Evolutionary conservation across 169 alveolate species (phyloP).

Genomic region (Plasmodium billcollinsi): DNA sequence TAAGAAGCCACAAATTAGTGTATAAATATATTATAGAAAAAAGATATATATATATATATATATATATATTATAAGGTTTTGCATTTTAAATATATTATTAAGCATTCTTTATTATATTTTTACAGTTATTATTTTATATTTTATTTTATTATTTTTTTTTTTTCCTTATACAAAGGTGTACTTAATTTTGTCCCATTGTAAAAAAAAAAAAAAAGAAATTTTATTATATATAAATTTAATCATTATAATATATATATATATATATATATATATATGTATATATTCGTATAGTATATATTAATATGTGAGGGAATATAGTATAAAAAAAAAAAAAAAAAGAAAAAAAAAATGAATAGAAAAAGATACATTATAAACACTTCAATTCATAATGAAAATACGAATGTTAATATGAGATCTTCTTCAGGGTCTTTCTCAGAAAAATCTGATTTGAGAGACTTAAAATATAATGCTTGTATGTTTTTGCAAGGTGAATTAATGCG

Average conservation of each 20-base stretch:
- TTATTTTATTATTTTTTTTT: too few species aligned
- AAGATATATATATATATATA: too few species aligned
- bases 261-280: neutral
- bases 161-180: too few species aligned
- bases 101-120: too few species aligned
- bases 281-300: neutral
- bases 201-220: too few species aligned
- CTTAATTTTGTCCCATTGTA: too few species aligned
- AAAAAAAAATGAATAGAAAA: slow-evolving; percentile 30
- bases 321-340: slow-evolving; percentile 1
- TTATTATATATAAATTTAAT: too few species aligned
- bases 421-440: slow-evolving; percentile 11
- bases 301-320: neutral
- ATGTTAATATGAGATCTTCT: neutral
- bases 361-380: neutral
- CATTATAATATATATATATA: neutral
- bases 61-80: too few species aligned
- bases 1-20: too few species aligned
- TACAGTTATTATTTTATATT: too few species aligned
- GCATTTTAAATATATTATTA: too few species aligned
- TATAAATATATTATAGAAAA: too few species aligned
- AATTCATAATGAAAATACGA: slow-evolving; percentile 22
- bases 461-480: slow-evolving; percentile 39
- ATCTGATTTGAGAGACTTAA: slow-evolving; percentile 24
- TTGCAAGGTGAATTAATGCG: slow-evolving; percentile 74